Percentiles rank a stretch among this genome's conserved stretches.
phyloP scores from a whole-genome alignment of 139 green algal genomes.

The Closterium sp. region DNA sequence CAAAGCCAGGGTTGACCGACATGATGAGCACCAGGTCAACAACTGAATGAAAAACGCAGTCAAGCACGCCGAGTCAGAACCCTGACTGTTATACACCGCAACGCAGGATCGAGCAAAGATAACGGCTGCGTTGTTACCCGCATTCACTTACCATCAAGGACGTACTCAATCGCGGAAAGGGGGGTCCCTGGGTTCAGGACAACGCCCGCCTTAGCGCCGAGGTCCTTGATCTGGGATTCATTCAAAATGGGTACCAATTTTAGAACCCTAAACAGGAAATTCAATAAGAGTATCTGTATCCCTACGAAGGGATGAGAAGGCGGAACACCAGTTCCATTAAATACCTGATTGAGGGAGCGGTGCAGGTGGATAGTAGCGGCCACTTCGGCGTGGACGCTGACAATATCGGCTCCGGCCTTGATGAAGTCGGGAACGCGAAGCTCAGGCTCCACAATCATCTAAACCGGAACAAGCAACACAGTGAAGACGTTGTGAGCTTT shows the following conservation, averaged over 20 bases:
- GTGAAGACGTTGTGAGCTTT: not conserved
- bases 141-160: conserved; percentile 66
- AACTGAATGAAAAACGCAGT: conserved; percentile 11
- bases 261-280: too few species aligned
- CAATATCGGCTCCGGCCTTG: conserved; percentile 98
- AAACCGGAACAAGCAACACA: not conserved
- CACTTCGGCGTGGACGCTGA: conserved; percentile 90
- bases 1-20: conserved; percentile 98
- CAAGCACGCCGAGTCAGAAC: too few species aligned
- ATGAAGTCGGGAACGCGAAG: conserved; percentile 87
- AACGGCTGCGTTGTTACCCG: too few species aligned
- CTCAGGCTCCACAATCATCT: conserved; percentile 99
- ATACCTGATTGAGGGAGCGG: conserved; percentile 81
- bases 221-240: conserved; percentile 89
- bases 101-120: too few species aligned
- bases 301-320: not conserved
- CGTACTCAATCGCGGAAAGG: conserved; percentile 83
- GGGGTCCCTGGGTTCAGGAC: conserved; percentile 97
- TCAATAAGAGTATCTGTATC: not conserved
- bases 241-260: too few species aligned
- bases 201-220: conserved; percentile 92
- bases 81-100: too few species aligned
- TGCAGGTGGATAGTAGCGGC: conserved; percentile 95
- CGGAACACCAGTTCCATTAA: not conserved
- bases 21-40: conserved; percentile 97